Base-by-base conservation (phyloP, 768 basidiomycete genomes). In the Mycena leptocephala region DNA sequence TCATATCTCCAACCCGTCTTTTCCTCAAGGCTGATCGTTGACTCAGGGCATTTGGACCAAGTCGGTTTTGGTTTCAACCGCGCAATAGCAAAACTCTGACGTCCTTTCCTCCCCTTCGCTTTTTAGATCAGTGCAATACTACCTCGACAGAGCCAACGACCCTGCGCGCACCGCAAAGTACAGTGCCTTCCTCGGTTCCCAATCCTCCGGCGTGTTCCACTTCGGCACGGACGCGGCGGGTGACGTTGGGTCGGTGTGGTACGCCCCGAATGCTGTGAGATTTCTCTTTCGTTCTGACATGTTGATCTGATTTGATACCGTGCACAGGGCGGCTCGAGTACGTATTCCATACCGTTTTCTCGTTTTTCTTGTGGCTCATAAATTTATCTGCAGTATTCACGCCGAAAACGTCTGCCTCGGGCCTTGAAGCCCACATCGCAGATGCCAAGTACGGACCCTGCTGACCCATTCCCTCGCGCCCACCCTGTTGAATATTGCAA, bases 31-130 rank as follows among this genome's bases (percentile, higher is more conserved):
- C 22, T 69, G 22, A 18, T 41, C 51, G 13, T 53, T 53, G 18
- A 55, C 10, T 39, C 72, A 89, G 89, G 89, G 90, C 18, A 74
- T 91, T 20, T 90, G 90, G 89, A 90, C 85, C 20, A 91, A 91
- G 75, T 64, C 9, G 11, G 48, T 64, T 2, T 24, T 32, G n/a
- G n/a, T n/a, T 30, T 43, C 24, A n/a, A 13, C 3, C 14, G 7
- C 8, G 11, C 1, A n/a, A 33, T 18, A 3, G 63, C 7, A 1
- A 37, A n/a, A n/a, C n/a, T n/a, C 59, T 46, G 14, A 61, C 24
- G 24, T n/a, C n/a, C n/a, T n/a, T n/a, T n/a, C n/a, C n/a, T n/a
- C n/a, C n/a, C n/a, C n/a, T n/a, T n/a, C 8, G 10, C 13, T 43
- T 46, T 1, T 32, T 41, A 73, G 69, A 59, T 88, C 90, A 64